phyloP scores from a whole-genome alignment of 352 stramenopile genomes.

The Pilasporangium apinafurcum region DNA sequence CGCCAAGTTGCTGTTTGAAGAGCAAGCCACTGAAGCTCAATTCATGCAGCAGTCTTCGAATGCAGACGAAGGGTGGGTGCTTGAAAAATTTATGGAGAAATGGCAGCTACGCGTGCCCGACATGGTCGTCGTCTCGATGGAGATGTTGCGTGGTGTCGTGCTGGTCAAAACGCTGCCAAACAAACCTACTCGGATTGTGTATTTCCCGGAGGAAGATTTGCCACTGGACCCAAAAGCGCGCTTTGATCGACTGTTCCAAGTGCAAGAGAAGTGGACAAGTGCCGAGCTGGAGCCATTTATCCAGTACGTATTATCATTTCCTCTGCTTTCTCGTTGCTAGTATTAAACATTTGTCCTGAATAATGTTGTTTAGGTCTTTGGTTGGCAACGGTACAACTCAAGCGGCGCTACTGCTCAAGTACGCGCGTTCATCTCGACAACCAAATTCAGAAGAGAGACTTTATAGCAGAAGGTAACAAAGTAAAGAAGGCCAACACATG shows the following conservation, averaged over 20 bases:
- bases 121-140: slow-evolving; percentile 42
- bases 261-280: slow-evolving; percentile 82
- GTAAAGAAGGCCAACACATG: too few species aligned
- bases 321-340: slow-evolving; percentile 1
- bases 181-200: slow-evolving; percentile 43
- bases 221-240: slow-evolving; percentile 68
- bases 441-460: slow-evolving; percentile 58
- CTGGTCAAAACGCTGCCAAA: slow-evolving; percentile 39
- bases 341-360: neutral
- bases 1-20: slow-evolving; percentile 68
- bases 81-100: slow-evolving; percentile 76
- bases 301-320: slow-evolving; percentile 26
- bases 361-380: slow-evolving; percentile 31
- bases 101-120: slow-evolving; percentile 75
- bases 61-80: slow-evolving; percentile 29
- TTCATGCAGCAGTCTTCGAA: slow-evolving; percentile 16
- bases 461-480: slow-evolving; percentile 49
- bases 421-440: slow-evolving; percentile 76
- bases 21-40: slow-evolving; percentile 31
- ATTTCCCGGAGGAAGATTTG: slow-evolving; percentile 58
- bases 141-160: slow-evolving; percentile 62
- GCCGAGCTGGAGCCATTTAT: slow-evolving; percentile 78
- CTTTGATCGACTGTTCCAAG: slow-evolving; percentile 71
- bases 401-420: slow-evolving; percentile 70
- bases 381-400: slow-evolving; percentile 59